Conservation (phyloP, 1,284 basidiomycete genomes). For the Ustilago bromivora region DNA sequence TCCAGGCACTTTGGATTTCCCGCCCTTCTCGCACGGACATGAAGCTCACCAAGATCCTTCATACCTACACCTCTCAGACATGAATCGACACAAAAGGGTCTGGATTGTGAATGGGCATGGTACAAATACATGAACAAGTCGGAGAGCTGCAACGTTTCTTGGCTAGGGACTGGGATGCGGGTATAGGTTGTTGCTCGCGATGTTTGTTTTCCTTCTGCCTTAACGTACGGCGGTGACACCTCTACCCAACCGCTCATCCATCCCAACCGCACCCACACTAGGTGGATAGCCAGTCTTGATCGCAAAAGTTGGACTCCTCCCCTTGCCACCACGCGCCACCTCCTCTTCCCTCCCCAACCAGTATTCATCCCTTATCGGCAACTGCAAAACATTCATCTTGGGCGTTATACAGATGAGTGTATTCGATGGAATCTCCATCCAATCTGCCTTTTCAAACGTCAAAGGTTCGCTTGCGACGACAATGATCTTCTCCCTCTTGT, state of each 20-base stretch:
- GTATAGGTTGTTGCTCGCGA: neutral
- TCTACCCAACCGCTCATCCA: neutral
- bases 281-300: conserved; percentile 52
- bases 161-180: neutral
- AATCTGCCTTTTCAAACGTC: conserved; percentile 83
- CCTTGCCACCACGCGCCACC: conserved; percentile 1
- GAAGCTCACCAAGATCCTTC: neutral
- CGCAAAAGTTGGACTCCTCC: conserved; percentile 52
- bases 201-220: too few relatives aligned
- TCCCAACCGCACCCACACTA: conserved; percentile 24
- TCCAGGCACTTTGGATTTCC: neutral
- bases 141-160: neutral
- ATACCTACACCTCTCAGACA: neutral
- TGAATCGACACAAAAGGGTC: too few relatives aligned
- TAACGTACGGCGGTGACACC: neutral
- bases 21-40: neutral
- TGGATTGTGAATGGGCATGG: too few relatives aligned
- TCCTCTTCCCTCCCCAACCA: conserved; percentile 20
- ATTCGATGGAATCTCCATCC: conserved; percentile 96
- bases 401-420: conserved; percentile 77
- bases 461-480: conserved; percentile 75
- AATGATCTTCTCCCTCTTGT: conserved; percentile 90
- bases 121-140: too few relatives aligned
- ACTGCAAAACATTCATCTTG: conserved; percentile 86
- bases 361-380: conserved; percentile 90